A percentile compares a stretch with the other conserved stretches of the same genome.
These are phyloP conservation scores for Poronia punctata DNA, from an alignment of 495 filamentous ascomycete genomes.

Conservation along the genomic window DNA sequence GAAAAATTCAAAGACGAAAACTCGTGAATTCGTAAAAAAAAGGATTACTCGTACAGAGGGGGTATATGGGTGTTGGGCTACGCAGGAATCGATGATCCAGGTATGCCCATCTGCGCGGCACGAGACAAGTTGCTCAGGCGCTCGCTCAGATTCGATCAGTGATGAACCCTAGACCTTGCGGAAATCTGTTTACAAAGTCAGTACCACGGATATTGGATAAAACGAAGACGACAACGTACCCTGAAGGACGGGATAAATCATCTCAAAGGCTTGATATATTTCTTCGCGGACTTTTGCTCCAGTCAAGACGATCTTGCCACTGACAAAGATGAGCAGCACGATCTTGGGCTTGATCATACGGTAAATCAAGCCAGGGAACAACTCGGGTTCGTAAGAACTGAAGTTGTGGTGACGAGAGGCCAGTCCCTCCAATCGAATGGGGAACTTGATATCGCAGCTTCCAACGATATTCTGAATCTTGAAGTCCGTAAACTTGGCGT, in stretches of 20 bases:
- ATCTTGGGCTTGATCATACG: conserved; percentile 99
- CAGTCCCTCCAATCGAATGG: conserved; percentile 92
- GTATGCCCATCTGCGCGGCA: too few species aligned
- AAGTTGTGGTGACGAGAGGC: conserved; percentile 97
- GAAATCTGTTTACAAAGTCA: conserved; percentile 31
- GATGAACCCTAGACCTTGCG: conserved; percentile 38
- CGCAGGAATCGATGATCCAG: background rate
- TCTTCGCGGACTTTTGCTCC: conserved; percentile 98
- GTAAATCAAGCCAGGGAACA: conserved; percentile 99
- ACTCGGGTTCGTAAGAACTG: conserved; percentile 96
- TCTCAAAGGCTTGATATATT: conserved; percentile 97
- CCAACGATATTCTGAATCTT: conserved; percentile 99
- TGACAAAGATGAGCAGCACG: conserved; percentile 96
- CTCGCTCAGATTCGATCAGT: background rate
- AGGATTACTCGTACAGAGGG: conserved; percentile 53
- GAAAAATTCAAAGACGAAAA: conserved; percentile 15
- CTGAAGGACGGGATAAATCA: conserved; percentile 97
- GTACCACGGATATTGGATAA: background rate
- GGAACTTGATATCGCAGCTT: conserved; percentile 98
- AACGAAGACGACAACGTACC: conserved; percentile 44
- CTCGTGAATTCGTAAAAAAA: conserved; percentile 46
- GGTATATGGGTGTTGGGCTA: conserved; percentile 19
- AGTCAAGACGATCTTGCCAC: conserved; percentile 96
- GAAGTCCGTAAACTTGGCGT: conserved; percentile 99
- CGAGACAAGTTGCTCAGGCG: background rate